phyloP scores from a whole-genome alignment of 164 flowering plant species.

The Malania oleifera region DNA sequence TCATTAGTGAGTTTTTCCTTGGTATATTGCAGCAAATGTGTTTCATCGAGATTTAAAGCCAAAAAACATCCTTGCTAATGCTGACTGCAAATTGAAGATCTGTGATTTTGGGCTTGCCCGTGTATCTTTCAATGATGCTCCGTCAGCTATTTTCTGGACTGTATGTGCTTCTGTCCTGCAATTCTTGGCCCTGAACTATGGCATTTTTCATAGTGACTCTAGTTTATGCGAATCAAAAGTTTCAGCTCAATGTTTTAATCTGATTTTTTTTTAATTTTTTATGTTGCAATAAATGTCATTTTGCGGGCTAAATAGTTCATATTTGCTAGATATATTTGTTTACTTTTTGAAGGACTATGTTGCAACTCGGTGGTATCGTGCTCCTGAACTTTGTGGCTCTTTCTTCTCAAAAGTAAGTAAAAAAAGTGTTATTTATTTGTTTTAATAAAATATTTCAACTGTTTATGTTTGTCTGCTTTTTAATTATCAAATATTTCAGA shows the following conservation, averaged over 20 bases:
- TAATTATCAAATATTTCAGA: neutral
- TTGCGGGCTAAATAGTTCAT: too few relatives aligned
- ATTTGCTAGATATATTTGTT: slow-evolving; percentile 2
- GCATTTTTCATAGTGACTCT: too few relatives aligned
- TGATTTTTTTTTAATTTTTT: too few relatives aligned
- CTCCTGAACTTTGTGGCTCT: slow-evolving; percentile 78
- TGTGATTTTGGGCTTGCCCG: slow-evolving; percentile 95
- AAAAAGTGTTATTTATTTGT: too few relatives aligned
- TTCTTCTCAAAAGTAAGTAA: slow-evolving; percentile 70
- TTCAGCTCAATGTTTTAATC: too few relatives aligned
- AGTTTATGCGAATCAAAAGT: too few relatives aligned
- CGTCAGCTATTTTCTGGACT: slow-evolving; percentile 90
- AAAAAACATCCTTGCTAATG: slow-evolving; percentile 83
- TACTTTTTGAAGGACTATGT: slow-evolving; percentile 55
- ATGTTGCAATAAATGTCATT: too few relatives aligned
- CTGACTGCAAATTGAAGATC: slow-evolving; percentile 86
- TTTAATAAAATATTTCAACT: neutral
- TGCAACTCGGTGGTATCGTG: slow-evolving; percentile 82
- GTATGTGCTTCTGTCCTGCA: slow-evolving; percentile 49
- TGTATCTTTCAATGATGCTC: slow-evolving; percentile 80
- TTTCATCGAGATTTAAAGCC: slow-evolving; percentile 86
- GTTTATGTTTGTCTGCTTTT: neutral
- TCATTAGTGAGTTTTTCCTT: neutral
- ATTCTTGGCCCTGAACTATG: too few relatives aligned
- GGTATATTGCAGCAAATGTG: slow-evolving; percentile 62